These are phyloP conservation scores for Ceratocystis alfenasii DNA, from an alignment of 2,329 filamentous ascomycete genomes.

Conservation along the genomic window DNA sequence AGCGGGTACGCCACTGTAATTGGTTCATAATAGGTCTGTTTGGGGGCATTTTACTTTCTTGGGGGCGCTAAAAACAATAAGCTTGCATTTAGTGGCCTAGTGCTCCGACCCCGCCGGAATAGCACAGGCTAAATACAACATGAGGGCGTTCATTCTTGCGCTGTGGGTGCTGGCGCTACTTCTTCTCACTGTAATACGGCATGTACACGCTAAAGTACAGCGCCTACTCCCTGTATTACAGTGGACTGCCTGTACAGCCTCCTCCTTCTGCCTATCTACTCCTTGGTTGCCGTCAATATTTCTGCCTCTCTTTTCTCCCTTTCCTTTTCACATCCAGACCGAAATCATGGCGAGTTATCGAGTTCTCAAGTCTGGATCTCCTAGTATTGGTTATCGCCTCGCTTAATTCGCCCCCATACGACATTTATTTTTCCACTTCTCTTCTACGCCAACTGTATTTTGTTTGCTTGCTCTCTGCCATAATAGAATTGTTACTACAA, in stretches of 20 bases:
- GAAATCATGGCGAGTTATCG: neutral
- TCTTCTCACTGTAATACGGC: neutral
- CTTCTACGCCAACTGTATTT: neutral
- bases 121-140: no score
- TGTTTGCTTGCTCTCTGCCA: neutral
- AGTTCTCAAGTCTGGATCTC: neutral
- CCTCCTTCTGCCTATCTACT: neutral
- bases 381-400: neutral
- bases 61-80: no score
- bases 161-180: neutral
- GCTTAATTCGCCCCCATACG: neutral
- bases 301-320: slow-evolving; percentile 6
- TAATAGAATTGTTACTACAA: neutral
- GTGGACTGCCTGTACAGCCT: neutral
- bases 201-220: neutral
- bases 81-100: neutral
- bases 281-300: neutral
- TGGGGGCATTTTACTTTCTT: no score
- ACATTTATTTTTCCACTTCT: neutral
- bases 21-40: no score
- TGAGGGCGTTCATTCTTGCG: no score
- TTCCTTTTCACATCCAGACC: neutral
- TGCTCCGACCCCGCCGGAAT: no score
- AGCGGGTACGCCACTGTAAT: neutral
- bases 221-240: neutral